Evolutionary conservation across 768 basidiomycete genomes (phyloP).

Genomic region (Lactarius hatsudake): DNA sequence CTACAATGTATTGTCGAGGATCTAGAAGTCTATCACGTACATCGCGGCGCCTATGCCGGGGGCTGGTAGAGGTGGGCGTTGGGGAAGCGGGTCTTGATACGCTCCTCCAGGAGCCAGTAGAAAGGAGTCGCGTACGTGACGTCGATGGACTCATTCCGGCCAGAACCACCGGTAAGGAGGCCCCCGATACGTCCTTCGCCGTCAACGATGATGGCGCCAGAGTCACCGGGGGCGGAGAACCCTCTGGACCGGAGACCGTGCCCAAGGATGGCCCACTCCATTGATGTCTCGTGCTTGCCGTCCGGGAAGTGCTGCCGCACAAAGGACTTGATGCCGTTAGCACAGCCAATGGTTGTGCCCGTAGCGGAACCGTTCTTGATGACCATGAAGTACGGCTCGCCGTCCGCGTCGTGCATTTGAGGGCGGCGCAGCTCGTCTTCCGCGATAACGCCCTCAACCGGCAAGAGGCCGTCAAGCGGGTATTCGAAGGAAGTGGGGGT

Average conservation of each 20-base stretch:
- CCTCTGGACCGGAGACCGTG: slow-evolving; percentile 19
- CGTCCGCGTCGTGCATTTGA: slow-evolving; percentile 14
- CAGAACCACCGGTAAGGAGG: slow-evolving; percentile 26
- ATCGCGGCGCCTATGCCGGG: background rate
- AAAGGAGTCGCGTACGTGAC: slow-evolving; percentile 15
- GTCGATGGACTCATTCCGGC: background rate
- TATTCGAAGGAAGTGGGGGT: slow-evolving; percentile 16
- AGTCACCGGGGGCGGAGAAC: slow-evolving; percentile 30
- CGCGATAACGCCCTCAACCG: slow-evolving; percentile 24
- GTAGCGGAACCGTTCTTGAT: slow-evolving; percentile 32
- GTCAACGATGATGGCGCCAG: slow-evolving; percentile 29
- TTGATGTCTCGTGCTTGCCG: slow-evolving; percentile 21
- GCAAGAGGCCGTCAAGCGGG: slow-evolving; percentile 29
- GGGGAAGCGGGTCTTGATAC: slow-evolving; percentile 5
- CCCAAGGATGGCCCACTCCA: slow-evolving; percentile 21
- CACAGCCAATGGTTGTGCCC: slow-evolving; percentile 30
- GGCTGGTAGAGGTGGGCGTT: background rate
- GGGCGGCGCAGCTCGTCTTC: slow-evolving; percentile 27
- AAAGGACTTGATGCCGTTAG: slow-evolving; percentile 29
- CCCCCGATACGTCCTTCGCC: slow-evolving; percentile 21
- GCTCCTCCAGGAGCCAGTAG: background rate
- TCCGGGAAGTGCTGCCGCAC: slow-evolving; percentile 23
- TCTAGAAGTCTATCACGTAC: no score
- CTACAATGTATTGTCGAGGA: no score
- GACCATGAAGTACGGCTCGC: slow-evolving; percentile 23